Evolutionary conservation across 495 filamentous ascomycete species (phyloP).

Genomic region (Aspergillus carlsbadensis): DNA sequence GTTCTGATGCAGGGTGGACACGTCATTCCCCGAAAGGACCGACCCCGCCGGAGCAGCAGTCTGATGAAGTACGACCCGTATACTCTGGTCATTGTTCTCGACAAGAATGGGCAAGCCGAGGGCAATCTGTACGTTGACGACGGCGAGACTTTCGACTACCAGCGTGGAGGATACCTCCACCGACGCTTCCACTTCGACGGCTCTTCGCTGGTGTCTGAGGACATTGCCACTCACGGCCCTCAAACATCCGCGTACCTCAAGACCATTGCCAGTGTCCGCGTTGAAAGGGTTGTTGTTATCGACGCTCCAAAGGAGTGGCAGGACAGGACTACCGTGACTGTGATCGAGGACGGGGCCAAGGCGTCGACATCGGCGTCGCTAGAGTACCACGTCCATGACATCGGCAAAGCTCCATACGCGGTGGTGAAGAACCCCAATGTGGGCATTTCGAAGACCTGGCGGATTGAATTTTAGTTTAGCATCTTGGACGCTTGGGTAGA

Average conservation of each 20-base stretch:
- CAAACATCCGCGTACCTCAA: constrained; percentile 74
- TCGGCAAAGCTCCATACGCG: constrained; percentile 71
- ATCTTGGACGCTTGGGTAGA: background rate
- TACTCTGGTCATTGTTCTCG: constrained; percentile 79
- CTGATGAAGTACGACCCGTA: constrained; percentile 95
- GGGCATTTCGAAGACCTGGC: constrained; percentile 78
- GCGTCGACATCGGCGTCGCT: constrained; percentile 53
- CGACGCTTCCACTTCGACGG: constrained; percentile 66
- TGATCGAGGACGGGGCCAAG: constrained; percentile 68
- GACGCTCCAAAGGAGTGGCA: constrained; percentile 74
- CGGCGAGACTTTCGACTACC: constrained; percentile 86
- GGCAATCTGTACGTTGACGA: constrained; percentile 90
- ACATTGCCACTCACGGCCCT: constrained; percentile 49
- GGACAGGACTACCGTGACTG: constrained; percentile 61
- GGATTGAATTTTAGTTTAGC: constrained; percentile 58
- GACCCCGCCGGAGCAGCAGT: constrained; percentile 76
- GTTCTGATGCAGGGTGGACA: constrained; percentile 90
- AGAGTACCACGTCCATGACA: constrained; percentile 57
- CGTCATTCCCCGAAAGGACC: constrained; percentile 85
- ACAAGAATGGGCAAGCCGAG: constrained; percentile 67
- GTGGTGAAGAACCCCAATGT: constrained; percentile 78
- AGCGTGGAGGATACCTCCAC: constrained; percentile 83
- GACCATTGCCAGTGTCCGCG: constrained; percentile 68
- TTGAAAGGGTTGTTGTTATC: constrained; percentile 82
- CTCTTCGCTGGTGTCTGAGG: constrained; percentile 51